Evolutionary conservation across 192 early-diverging fungal species (phyloP).

Genomic region (Phlyctochytrium planicorne): DNA sequence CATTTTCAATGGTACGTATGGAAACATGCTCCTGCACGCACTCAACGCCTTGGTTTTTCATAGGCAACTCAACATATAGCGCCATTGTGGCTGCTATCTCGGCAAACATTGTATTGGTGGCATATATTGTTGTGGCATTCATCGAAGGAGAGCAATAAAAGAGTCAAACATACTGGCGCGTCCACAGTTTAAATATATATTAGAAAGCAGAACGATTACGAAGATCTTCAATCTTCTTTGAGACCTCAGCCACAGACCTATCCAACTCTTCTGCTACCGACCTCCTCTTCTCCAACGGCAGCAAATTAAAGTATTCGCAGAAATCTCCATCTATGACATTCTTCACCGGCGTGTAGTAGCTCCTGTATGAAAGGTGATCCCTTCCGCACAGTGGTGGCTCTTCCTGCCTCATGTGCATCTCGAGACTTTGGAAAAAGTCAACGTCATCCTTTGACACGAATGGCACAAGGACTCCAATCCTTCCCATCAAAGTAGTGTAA

Average conservation of each 20-base stretch:
- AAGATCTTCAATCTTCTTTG: conserved; percentile 94
- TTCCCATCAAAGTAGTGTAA: conserved; percentile 85
- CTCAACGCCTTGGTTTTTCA: neutral
- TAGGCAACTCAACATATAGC: conserved; percentile 22
- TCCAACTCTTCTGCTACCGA: conserved; percentile 87
- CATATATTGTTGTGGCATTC: conserved; percentile 32
- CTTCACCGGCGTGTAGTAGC: conserved; percentile 73
- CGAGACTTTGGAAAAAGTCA: conserved; percentile 89
- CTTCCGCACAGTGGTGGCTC: conserved; percentile 75
- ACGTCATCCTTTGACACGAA: conserved; percentile 87
- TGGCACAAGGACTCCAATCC: conserved; percentile 82
- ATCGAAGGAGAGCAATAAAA: conserved; percentile 22
- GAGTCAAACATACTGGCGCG: too few species aligned
- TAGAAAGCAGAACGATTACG: conserved; percentile 52
- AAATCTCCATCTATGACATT: conserved; percentile 84
- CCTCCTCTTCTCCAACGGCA: conserved; percentile 71
- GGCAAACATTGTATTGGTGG: conserved; percentile 31
- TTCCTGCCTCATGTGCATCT: conserved; percentile 82
- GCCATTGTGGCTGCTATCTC: conserved; percentile 26
- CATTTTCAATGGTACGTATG: conserved; percentile 21
- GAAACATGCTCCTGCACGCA: too few species aligned
- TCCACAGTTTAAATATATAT: too few species aligned
- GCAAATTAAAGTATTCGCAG: conserved; percentile 80
- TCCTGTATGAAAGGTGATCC: conserved; percentile 86
- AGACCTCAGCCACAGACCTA: conserved; percentile 76